Conservation (phyloP, 805 yeast genomes). For the Ogataea pilisensis region DNA sequence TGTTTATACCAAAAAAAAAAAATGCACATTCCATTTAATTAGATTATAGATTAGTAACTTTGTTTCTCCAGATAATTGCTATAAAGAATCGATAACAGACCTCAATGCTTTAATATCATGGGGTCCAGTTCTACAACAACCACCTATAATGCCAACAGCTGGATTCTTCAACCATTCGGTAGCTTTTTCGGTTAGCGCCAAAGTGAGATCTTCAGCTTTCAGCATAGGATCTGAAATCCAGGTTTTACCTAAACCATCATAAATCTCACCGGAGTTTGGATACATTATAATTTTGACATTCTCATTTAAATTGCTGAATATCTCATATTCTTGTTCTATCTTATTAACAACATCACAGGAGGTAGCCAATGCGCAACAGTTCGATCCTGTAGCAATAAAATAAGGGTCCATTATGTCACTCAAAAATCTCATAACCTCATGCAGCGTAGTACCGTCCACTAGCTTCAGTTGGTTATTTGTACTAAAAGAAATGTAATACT, state of each 20-base stretch:
- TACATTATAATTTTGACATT: slow-evolving; percentile 48
- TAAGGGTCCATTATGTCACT: slow-evolving; percentile 18
- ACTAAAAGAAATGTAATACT: slow-evolving; percentile 34
- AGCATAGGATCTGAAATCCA: slow-evolving; percentile 33
- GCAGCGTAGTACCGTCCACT: slow-evolving; percentile 49
- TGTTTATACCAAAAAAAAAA: neutral
- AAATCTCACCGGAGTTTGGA: slow-evolving; percentile 74
- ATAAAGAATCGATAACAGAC: slow-evolving; percentile 10
- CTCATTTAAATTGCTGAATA: slow-evolving; percentile 9
- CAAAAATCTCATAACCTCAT: slow-evolving; percentile 27
- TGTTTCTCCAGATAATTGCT: neutral
- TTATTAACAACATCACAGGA: slow-evolving; percentile 39
- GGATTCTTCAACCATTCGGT: slow-evolving; percentile 37
- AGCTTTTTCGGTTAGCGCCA: slow-evolving; percentile 37
- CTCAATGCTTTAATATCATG: slow-evolving; percentile 31
- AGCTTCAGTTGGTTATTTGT: slow-evolving; percentile 34
- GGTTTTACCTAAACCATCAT: slow-evolving; percentile 42
- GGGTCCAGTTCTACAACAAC: slow-evolving; percentile 73
- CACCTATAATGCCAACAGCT: slow-evolving; percentile 55
- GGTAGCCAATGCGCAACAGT: slow-evolving; percentile 52
- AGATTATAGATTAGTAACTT: neutral
- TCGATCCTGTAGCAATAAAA: slow-evolving; percentile 55
- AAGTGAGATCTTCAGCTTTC: slow-evolving; percentile 15
- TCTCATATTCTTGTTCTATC: slow-evolving; percentile 12
- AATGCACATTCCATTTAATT: neutral